phyloP scores from a whole-genome alignment of 2,329 filamentous ascomycete genomes.

The Diplocarpon mali region DNA sequence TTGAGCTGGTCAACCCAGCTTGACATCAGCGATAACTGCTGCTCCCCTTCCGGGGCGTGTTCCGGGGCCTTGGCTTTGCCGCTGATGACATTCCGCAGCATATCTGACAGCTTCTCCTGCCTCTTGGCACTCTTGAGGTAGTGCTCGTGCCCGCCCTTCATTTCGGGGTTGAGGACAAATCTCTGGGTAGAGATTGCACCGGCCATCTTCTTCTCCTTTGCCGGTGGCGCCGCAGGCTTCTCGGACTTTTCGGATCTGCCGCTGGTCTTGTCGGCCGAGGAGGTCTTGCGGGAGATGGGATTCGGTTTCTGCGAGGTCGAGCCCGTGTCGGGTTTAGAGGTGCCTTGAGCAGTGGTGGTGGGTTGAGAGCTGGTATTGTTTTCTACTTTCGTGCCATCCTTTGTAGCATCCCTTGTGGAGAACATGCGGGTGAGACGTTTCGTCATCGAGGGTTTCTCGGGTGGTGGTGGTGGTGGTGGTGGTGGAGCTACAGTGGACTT shows the following conservation, averaged over 20 bases:
- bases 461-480: conserved; percentile 9
- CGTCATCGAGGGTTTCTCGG: conserved; percentile 50
- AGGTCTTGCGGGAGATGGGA: conserved; percentile 34
- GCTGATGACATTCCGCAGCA: conserved; percentile 73
- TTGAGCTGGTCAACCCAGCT: conserved; percentile 93
- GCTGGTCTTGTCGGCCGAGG: conserved; percentile 31
- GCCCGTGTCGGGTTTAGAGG: conserved; percentile 20
- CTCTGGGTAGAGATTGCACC: conserved; percentile 29
- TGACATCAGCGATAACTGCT: conserved; percentile 84
- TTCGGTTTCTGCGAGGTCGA: conserved; percentile 28
- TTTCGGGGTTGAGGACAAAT: conserved; percentile 39
- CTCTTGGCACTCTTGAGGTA: conserved; percentile 80
- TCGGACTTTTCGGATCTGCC: conserved; percentile 26
- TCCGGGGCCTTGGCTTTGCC: conserved; percentile 72
- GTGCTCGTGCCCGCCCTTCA: conserved; percentile 69
- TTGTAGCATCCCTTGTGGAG: conserved; percentile 42
- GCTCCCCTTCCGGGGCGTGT: conserved; percentile 47
- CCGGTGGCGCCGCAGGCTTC: conserved; percentile 18
- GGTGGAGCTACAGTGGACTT: conserved; percentile 14
- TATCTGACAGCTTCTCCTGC: conserved; percentile 88
- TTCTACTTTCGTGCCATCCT: conserved; percentile 22
- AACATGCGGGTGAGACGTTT: conserved; percentile 56
- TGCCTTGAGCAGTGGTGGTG: conserved; percentile 19
- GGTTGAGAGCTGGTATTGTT: conserved; percentile 15
- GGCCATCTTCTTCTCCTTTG: conserved; percentile 24